Percentiles rank a stretch among this genome's conserved stretches.
Conservation (phyloP, 257 asterid species). For the Coffea canephora region DNA sequence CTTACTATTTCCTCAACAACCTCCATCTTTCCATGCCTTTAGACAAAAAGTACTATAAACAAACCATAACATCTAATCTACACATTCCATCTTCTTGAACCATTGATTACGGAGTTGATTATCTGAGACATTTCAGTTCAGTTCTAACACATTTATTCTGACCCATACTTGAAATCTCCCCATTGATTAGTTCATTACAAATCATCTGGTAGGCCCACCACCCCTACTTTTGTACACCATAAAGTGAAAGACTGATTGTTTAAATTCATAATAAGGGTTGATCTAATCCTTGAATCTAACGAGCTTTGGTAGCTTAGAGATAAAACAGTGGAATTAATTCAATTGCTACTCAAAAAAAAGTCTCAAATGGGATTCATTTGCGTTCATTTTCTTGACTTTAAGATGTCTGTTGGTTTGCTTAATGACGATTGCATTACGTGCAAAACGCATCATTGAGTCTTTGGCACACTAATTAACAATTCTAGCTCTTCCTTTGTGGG, state of each 20-base stretch:
- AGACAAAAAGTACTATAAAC: slow-evolving; percentile 12
- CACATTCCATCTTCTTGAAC: background rate
- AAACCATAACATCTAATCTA: slow-evolving; percentile 9
- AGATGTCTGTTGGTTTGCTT: slow-evolving; percentile 8
- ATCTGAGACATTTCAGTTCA: slow-evolving; percentile 17
- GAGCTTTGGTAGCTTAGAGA: background rate
- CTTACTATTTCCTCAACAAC: slow-evolving; percentile 14
- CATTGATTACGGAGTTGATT: slow-evolving; percentile 31
- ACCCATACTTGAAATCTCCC: slow-evolving; percentile 1
- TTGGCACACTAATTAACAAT: background rate
- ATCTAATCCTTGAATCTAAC: slow-evolving; percentile 12
- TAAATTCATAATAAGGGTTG: slow-evolving; percentile 8
- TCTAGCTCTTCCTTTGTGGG: slow-evolving; percentile 2
- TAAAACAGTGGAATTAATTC: background rate
- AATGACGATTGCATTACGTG: slow-evolving; percentile 34
- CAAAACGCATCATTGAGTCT: slow-evolving; percentile 17
- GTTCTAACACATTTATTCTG: slow-evolving; percentile 2
- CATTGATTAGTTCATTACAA: background rate
- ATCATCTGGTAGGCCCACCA: slow-evolving; percentile 8
- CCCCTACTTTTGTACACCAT: slow-evolving; percentile 15
- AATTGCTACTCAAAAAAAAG: slow-evolving; percentile 2
- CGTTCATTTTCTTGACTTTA: slow-evolving; percentile 15
- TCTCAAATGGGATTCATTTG: background rate
- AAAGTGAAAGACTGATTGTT: background rate
- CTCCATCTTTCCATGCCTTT: slow-evolving; percentile 12